phyloP scores from a whole-genome alignment of 2,329 filamentous ascomycete genomes.

The Helminthosporium solani region DNA sequence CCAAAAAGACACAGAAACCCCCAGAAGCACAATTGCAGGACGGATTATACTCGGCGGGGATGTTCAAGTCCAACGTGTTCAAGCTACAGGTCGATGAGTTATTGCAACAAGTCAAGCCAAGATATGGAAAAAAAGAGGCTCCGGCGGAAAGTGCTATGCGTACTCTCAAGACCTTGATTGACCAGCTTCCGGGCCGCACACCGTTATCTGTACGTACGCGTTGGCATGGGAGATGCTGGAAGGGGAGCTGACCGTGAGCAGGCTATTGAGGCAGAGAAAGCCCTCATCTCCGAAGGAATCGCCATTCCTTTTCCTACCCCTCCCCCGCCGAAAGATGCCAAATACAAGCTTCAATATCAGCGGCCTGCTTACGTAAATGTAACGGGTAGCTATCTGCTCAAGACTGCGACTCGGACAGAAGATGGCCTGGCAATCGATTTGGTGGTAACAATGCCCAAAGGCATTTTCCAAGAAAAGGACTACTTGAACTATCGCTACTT shows the following conservation, averaged over 20 bases:
- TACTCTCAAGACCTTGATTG: constrained; percentile 58
- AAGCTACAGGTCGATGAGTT: constrained; percentile 68
- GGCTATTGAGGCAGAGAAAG: constrained; percentile 68
- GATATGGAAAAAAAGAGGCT: constrained; percentile 58
- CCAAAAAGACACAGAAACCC: constrained; percentile 21
- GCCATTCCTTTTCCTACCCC: constrained; percentile 84
- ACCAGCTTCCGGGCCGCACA: constrained; percentile 54
- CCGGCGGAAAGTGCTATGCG: constrained; percentile 54
- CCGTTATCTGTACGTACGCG: constrained; percentile 46
- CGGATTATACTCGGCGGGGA: constrained; percentile 51
- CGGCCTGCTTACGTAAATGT: constrained; percentile 80
- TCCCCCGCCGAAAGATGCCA: constrained; percentile 69
- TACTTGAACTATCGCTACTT: constrained; percentile 92
- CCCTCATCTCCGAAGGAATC: constrained; percentile 65
- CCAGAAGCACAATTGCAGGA: constrained; percentile 29
- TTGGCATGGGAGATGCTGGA: not conserved
- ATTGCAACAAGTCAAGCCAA: constrained; percentile 57
- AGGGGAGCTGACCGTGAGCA: constrained; percentile 38
- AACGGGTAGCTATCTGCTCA: constrained; percentile 80
- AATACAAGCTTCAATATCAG: constrained; percentile 78
- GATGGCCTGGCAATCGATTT: constrained; percentile 69
- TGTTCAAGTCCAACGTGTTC: constrained; percentile 67
- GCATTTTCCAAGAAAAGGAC: constrained; percentile 89
- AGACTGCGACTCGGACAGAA: constrained; percentile 69
- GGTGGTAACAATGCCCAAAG: constrained; percentile 78